Evolutionary conservation across 768 basidiomycete species (phyloP), one percentile per base, ranked within the genome.

Genomic region (Filobasidium floriforme): DNA sequence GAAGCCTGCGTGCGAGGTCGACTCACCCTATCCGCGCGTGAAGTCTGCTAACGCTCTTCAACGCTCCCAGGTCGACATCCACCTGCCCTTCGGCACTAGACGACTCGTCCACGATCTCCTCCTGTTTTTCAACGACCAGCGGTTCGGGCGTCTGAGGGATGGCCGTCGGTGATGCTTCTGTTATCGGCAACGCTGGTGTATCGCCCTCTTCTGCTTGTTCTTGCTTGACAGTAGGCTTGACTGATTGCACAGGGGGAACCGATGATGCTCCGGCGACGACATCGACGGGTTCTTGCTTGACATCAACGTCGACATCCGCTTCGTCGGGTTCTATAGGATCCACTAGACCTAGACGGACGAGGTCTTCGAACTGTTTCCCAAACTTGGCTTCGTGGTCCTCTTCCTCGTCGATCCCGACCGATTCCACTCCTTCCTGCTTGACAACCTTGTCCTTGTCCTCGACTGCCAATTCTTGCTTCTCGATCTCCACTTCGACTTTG

Each of bases 1-100:
- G 11, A 14, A 10, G 22, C 22, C 52, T 54, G 15, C 19, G 14
- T 54, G 15, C 19, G 14, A 52, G 19, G 14, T 22, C 15, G 18
- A 63, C 69, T 57, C 51, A 96, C 77, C 90, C 90, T 72, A 98
- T 92, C 82, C 86, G 88, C 41, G 96, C 96, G 76, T 99, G 96
- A 19, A 96, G 83, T 26, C 96, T 85, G n/a, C 93, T 97, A 62
- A 99, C 92, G 69, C 90, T 93, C 85, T 97, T 97, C 59, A 97
- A 84, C 4, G 91, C 88, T 9, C 96, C 96, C 10, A 99, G 86
- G 80, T 99, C 96, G 40, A 83, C 80, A 64, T 83, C 81, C 60
- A 80, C 79, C 37, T 75, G 74, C 49, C 40, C 44, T 57, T 68
- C 67, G 22, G 62, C 61, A 19, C 61, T 54, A 14, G 57, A 49